Conservation (phyloP, 306 rosid species). For the Cyamopsis tetragonoloba region DNA sequence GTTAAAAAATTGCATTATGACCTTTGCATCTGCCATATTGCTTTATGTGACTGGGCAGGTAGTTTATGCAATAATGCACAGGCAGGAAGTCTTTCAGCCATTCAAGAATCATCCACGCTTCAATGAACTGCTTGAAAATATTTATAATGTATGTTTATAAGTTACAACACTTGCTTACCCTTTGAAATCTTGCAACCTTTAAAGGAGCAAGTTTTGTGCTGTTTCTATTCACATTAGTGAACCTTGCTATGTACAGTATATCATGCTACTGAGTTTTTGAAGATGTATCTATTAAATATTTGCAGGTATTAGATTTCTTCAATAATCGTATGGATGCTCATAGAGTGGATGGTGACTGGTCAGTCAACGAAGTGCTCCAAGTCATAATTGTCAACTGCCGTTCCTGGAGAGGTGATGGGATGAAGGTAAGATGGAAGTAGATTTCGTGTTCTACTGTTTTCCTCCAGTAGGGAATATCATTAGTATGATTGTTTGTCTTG, state of each 20-base stretch:
- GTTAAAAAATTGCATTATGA: neutral
- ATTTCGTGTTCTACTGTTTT: neutral
- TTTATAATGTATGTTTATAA: slow-evolving; percentile 61
- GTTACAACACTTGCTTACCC: neutral
- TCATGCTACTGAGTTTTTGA: slow-evolving; percentile 6
- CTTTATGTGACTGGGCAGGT: slow-evolving; percentile 54
- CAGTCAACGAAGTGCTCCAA: slow-evolving; percentile 86
- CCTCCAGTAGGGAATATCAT: slow-evolving; percentile 15
- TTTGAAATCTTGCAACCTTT: slow-evolving; percentile 15
- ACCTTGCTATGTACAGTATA: neutral
- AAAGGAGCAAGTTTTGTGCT: slow-evolving; percentile 12
- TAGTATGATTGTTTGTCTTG: neutral
- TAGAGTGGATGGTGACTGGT: slow-evolving; percentile 78
- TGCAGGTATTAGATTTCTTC: slow-evolving; percentile 93
- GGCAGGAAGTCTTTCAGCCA: slow-evolving; percentile 98
- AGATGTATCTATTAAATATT: slow-evolving; percentile 16
- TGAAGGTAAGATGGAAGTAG: slow-evolving; percentile 63
- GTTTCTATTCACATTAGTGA: neutral
- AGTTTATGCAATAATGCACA: slow-evolving; percentile 90
- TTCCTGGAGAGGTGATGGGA: slow-evolving; percentile 97
- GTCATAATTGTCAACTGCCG: slow-evolving; percentile 84
- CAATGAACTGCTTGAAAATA: slow-evolving; percentile 88
- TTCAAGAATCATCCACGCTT: slow-evolving; percentile 95
- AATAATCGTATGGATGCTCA: slow-evolving; percentile 97
- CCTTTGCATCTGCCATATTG: neutral